Evolutionary conservation across 2,329 filamentous ascomycete genomes (phyloP), one percentile per base, ranked within the genome.

Genomic region (Neopestalotiopsis sp.): DNA sequence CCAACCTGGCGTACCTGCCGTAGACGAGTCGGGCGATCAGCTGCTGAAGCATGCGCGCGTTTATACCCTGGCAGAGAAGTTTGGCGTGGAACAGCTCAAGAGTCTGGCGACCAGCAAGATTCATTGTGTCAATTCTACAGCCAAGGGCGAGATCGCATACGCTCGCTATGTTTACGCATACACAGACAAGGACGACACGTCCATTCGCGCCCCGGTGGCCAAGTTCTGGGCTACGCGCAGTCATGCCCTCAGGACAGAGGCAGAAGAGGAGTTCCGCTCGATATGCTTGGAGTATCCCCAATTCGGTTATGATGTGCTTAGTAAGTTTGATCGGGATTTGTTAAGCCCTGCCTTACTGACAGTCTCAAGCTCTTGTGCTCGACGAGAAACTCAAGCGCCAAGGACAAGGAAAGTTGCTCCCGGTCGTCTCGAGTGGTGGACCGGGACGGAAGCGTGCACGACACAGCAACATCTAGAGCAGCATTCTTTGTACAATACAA

Each of bases 231-330:
- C 94, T 5, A 91, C 89, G 61, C 87, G 93, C 70, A 91, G 89
- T 69, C 94, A 96, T 82, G 91, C 93, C 13, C 84, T 97, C 72
- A 91, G 95, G 20, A 88, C 95, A 80, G 94, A 97, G 81, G 94
- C 94, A 49, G 94, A 97, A 81, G 87, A 89, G 6, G 93, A 97
- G 81, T 97, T 97, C 88, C 90, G 91, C 79, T 81, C 87, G 61
- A 89, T 97, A 81, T 97, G 95, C 82, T 83, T 97, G 79, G 93
- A 97, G 82, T 94, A 91, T 78, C 95, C 95, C 20, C 92, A 97
- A 78, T 98, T 98, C 78, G 92, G 92, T 77, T 98, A 95, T 83
- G 95, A 98, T 80, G 93, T 98, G 68, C 88, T 98, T 70, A 94
- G 90, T 94, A 85, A 73, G 87, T 83, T 67, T 4, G 32, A 64